phyloP scores from a whole-genome alignment of 192 early-diverging fungal genomes.

The Jimgerdemannia lactiflua region DNA sequence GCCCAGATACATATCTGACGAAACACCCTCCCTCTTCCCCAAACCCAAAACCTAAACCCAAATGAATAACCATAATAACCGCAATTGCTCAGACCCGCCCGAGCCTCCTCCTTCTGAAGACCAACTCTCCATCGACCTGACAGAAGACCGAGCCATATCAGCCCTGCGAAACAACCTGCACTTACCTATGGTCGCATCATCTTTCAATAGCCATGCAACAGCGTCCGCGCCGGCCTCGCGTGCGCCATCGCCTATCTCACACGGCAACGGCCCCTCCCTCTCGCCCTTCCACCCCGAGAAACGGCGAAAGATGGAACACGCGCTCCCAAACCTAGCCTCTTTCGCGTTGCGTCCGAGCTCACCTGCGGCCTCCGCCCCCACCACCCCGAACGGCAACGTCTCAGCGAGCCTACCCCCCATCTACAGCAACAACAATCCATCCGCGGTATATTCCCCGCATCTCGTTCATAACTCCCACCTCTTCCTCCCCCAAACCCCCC shows the following conservation, averaged over 20 bases:
- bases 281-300: neutral
- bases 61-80: neutral
- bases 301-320: neutral
- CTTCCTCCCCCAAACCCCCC: neutral
- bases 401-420: neutral
- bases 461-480: neutral
- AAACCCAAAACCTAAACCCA: neutral
- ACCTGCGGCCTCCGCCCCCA: neutral
- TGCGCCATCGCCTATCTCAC: neutral
- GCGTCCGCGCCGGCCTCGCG: neutral
- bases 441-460: neutral
- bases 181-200: neutral
- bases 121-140: neutral
- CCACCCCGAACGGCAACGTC: neutral
- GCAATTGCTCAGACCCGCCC: neutral
- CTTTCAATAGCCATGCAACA: neutral
- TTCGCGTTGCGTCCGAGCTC: neutral
- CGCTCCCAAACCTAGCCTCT: neutral
- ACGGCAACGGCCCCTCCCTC: neutral
- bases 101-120: neutral
- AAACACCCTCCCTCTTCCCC: no score
- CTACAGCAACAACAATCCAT: neutral
- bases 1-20: neutral
- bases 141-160: neutral
- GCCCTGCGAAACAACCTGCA: neutral